Evolutionary conservation across 2,329 filamentous ascomycete genomes (phyloP).

Genomic region (Fusarium piperis): DNA sequence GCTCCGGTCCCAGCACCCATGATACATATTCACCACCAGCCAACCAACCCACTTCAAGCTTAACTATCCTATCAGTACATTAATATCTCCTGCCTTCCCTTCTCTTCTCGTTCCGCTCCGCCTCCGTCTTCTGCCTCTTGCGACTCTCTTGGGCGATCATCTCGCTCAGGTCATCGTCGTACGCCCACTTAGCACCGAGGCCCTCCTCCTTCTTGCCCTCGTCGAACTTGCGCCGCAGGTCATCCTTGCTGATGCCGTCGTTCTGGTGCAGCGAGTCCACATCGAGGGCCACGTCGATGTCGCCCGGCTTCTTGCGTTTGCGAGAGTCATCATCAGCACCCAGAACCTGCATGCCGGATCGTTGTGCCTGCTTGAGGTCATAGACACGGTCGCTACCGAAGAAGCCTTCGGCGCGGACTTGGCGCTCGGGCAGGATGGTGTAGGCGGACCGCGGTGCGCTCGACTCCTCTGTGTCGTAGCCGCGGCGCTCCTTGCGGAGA

Average conservation of each 20-base stretch:
- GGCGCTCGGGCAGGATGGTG: constrained; percentile 88
- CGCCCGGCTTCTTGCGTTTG: constrained; percentile 95
- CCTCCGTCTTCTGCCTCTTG: constrained; percentile 89
- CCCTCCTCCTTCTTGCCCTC: constrained; percentile 73
- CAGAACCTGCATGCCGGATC: constrained; percentile 73
- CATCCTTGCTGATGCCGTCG: constrained; percentile 86
- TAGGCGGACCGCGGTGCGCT: constrained; percentile 82
- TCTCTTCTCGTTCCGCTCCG: constrained; percentile 77
- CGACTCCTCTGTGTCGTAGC: constrained; percentile 86
- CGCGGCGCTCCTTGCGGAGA: constrained; percentile 82
- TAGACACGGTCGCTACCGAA: constrained; percentile 96
- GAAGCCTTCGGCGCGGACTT: constrained; percentile 88
- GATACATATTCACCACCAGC: constrained; percentile 14
- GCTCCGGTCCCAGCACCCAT: constrained; percentile 23
- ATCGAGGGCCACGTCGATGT: constrained; percentile 92
- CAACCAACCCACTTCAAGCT: not conserved
- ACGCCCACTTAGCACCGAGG: constrained; percentile 73
- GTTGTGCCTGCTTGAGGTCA: constrained; percentile 71
- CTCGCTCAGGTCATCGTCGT: constrained; percentile 89
- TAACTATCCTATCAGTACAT: constrained; percentile 8
- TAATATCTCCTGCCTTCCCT: constrained; percentile 64
- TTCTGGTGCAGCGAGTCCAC: constrained; percentile 79
- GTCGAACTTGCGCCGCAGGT: constrained; percentile 83
- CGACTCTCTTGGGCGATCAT: constrained; percentile 95
- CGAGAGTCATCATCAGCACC: constrained; percentile 80